phyloP scores from a whole-genome alignment of 164 flowering plant species.

The Aristolochia fimbriata region DNA sequence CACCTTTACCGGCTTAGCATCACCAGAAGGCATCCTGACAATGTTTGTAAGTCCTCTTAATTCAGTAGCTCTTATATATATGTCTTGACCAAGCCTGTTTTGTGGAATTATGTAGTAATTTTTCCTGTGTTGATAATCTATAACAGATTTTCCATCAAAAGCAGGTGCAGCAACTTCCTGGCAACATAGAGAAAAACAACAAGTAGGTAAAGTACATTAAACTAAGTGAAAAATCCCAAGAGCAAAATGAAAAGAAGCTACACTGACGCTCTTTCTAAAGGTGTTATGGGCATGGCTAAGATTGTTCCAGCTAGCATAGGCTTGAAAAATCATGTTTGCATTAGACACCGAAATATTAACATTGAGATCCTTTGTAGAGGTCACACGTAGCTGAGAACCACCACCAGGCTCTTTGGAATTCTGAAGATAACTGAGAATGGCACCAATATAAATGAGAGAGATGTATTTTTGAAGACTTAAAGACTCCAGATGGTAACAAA shows the following conservation, averaged over 20 bases:
- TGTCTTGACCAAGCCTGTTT: constrained; percentile 89
- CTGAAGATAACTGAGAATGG: constrained; percentile 60
- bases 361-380: constrained; percentile 69
- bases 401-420: constrained; percentile 55
- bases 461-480: neutral
- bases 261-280: constrained; percentile 29
- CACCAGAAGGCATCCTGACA: constrained; percentile 77
- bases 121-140: constrained; percentile 50
- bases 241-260: neutral
- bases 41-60: constrained; percentile 38
- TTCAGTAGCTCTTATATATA: constrained; percentile 65
- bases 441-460: constrained; percentile 3
- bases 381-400: constrained; percentile 71
- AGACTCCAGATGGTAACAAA: no score
- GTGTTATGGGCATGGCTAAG: constrained; percentile 49
- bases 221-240: no score
- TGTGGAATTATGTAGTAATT: constrained; percentile 64
- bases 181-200: neutral
- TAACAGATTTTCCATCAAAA: constrained; percentile 34
- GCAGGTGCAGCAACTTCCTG: constrained; percentile 45
- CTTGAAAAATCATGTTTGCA: constrained; percentile 88
- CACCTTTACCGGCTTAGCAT: constrained; percentile 65
- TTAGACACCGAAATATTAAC: constrained; percentile 87
- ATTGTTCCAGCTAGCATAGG: constrained; percentile 94
- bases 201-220: neutral